A percentile compares a stretch with the other conserved stretches of the same genome.
Conservation (phyloP, 2,329 filamentous ascomycete species). For the Calcarisporium arbuscula region DNA sequence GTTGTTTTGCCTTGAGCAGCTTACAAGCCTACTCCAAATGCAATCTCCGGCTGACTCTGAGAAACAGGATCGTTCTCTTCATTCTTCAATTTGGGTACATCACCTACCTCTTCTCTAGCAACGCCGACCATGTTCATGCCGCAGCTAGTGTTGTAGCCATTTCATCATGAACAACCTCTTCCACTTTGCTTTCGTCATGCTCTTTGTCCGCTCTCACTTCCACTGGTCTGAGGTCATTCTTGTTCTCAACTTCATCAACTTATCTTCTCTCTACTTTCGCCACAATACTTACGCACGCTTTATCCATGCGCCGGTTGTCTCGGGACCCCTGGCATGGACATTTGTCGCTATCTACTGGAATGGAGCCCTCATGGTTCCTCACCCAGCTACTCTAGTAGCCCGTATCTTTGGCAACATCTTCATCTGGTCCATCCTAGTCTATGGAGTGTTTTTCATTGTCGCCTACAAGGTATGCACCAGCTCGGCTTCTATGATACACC, state of each 20-base stretch:
- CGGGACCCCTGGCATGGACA: slow-evolving; percentile 75
- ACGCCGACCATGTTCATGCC: slow-evolving; percentile 55
- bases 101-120: slow-evolving; percentile 65
- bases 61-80: slow-evolving; percentile 61
- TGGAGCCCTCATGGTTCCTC: slow-evolving; percentile 72
- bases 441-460: slow-evolving; percentile 70
- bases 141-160: slow-evolving; percentile 72
- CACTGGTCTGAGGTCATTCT: slow-evolving; percentile 70
- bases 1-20: too few species aligned
- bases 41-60: too few species aligned
- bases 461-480: slow-evolving; percentile 55
- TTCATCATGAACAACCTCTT: slow-evolving; percentile 84
- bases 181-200: slow-evolving; percentile 73
- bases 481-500: too few species aligned
- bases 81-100: slow-evolving; percentile 71
- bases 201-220: slow-evolving; percentile 74
- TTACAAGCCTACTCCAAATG: too few species aligned
- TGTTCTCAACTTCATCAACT: slow-evolving; percentile 75
- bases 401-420: slow-evolving; percentile 80
- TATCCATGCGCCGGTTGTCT: slow-evolving; percentile 70
- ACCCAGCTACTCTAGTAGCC: slow-evolving; percentile 60
- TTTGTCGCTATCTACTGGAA: slow-evolving; percentile 86
- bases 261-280: slow-evolving; percentile 73
- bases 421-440: slow-evolving; percentile 75
- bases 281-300: slow-evolving; percentile 65